Percentiles rank a stretch among this genome's conserved stretches.
These are phyloP conservation scores for Phellopilus nigrolimitatus DNA, from an alignment of 1,284 basidiomycete genomes.

Conservation along the genomic window DNA sequence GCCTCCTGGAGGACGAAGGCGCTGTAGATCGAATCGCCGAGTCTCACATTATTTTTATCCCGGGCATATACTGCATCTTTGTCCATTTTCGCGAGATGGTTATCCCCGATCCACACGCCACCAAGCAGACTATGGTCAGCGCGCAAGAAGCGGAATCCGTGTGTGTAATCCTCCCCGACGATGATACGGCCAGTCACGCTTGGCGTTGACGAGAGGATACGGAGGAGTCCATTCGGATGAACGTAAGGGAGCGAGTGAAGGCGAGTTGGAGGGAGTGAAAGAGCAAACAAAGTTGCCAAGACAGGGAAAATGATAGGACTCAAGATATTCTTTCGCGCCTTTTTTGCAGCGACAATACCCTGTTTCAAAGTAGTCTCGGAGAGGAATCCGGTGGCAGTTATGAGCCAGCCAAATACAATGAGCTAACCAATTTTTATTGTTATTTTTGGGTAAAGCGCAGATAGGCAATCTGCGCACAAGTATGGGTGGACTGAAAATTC, in stretches of 20 bases:
- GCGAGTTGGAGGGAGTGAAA: conserved; percentile 10
- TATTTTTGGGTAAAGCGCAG: background rate
- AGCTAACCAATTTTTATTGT: conserved; percentile 1
- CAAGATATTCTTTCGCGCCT: background rate
- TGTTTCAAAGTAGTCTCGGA: background rate
- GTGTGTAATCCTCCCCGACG: conserved; percentile 23
- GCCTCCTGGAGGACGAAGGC: conserved; percentile 86
- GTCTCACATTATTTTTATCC: conserved; percentile 49
- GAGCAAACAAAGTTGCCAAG: conserved; percentile 5
- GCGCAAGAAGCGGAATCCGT: conserved; percentile 74
- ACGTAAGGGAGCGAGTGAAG: conserved; percentile 11
- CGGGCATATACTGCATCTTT: conserved; percentile 34
- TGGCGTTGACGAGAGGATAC: conserved; percentile 18
- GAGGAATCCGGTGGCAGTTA: background rate
- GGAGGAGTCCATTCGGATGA: conserved; percentile 16
- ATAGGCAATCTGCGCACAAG: conserved; percentile 1
- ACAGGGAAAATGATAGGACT: conserved; percentile 2
- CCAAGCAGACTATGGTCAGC: conserved; percentile 87
- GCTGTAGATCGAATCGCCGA: conserved; percentile 78
- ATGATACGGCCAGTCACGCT: conserved; percentile 21
- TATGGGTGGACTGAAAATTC: conserved; percentile 10
- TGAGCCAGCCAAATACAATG: conserved; percentile 2
- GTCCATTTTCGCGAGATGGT: conserved; percentile 38
- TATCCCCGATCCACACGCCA: conserved; percentile 74
- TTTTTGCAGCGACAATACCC: background rate